Evolutionary conservation across 164 flowering plant genomes (phyloP).

Genomic region (Magnolia kwangsiensis): DNA sequence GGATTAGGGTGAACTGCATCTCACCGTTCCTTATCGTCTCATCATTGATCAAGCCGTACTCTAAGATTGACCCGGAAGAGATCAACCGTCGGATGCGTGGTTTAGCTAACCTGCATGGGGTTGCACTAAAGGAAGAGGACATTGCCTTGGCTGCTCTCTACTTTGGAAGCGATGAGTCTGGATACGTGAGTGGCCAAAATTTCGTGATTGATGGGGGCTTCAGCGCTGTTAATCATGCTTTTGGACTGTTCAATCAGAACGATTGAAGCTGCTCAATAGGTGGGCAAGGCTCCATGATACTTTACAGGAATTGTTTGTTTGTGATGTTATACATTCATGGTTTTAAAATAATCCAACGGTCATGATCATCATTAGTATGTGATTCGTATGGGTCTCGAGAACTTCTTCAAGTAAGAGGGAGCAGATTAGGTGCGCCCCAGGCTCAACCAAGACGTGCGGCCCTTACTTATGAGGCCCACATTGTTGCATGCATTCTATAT

Average conservation of each 20-base stretch:
- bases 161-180: not conserved
- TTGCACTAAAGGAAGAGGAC: not conserved
- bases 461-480: too few relatives aligned
- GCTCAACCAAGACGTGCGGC: too few relatives aligned
- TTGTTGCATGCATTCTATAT: too few relatives aligned
- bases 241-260: not conserved
- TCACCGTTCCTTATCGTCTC: not conserved
- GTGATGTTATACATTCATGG: too few relatives aligned
- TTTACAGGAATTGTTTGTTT: too few relatives aligned
- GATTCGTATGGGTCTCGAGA: too few relatives aligned
- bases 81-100: not conserved
- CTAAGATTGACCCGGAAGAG: not conserved
- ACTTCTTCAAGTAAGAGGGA: too few relatives aligned
- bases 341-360: too few relatives aligned
- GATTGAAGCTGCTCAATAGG: too few relatives aligned
- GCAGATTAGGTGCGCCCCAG: too few relatives aligned
- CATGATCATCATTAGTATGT: too few relatives aligned
- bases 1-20: not conserved
- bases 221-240: not conserved
- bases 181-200: not conserved
- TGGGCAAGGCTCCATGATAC: too few relatives aligned
- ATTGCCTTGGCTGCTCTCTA: not conserved
- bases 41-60: not conserved
- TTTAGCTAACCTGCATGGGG: not conserved
- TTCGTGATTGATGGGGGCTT: not conserved